Conservation (phyloP, 805 yeast genomes). For the Babjeviella inositovora region DNA sequence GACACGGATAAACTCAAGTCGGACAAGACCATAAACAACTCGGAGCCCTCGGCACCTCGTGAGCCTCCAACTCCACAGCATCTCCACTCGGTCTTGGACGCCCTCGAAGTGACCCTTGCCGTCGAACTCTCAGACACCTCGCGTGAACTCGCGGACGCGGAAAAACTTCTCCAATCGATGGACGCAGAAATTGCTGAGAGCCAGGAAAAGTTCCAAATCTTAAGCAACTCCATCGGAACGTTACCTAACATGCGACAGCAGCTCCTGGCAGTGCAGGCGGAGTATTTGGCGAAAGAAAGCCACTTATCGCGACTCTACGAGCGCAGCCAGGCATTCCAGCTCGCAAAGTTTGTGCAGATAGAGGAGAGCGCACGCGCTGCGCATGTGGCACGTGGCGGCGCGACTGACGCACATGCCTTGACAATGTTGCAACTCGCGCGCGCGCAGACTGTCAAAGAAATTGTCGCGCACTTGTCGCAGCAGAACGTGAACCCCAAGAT, state of each 20-base stretch:
- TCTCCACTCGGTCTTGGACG: too few species aligned
- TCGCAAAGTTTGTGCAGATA: constrained; percentile 36
- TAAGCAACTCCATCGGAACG: not conserved
- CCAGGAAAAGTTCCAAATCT: constrained; percentile 5
- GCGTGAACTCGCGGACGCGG: constrained; percentile 1
- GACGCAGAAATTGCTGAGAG: constrained; percentile 6
- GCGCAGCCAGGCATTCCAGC: constrained; percentile 43
- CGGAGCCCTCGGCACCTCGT: too few species aligned
- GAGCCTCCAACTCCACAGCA: too few species aligned
- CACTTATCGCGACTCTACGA: constrained; percentile 14
- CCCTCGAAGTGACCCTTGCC: too few species aligned
- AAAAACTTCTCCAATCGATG: not conserved
- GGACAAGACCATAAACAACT: too few species aligned
- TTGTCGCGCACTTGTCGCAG: constrained; percentile 31
- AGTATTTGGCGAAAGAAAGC: constrained; percentile 3
- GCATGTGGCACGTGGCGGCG: constrained; percentile 6
- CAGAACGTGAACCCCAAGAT: constrained; percentile 32
- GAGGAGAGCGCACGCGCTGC: constrained; percentile 20
- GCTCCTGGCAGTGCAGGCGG: too few species aligned
- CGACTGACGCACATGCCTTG: constrained; percentile 13
- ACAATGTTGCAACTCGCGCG: constrained; percentile 38
- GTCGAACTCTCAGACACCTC: not conserved
- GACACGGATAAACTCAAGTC: too few species aligned
- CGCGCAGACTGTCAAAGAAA: constrained; percentile 19
- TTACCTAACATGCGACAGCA: constrained; percentile 2